Evolutionary conservation across 345 rosid species (phyloP).

Genomic region (Jatropha curcas): DNA sequence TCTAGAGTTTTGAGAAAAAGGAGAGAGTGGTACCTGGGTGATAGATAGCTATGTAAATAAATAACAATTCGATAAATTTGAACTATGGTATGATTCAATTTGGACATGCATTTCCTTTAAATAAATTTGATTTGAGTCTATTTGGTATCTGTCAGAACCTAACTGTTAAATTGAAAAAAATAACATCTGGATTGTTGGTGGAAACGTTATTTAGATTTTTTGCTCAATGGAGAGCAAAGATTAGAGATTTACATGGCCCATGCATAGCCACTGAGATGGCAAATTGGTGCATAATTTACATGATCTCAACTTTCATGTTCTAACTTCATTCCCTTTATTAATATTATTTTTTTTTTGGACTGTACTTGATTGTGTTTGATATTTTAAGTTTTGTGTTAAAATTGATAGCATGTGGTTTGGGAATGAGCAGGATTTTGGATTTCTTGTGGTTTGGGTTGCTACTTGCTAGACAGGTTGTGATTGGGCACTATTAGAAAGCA

Average conservation of each 20-base stretch:
- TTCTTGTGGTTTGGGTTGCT: too few species aligned
- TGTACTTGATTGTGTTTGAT: background rate
- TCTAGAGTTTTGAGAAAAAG: background rate
- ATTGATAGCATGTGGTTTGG: background rate
- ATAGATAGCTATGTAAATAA: background rate
- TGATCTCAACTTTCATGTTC: too few species aligned
- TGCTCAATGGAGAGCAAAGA: background rate
- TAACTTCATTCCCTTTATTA: background rate
- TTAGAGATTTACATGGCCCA: background rate
- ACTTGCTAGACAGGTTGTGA: background rate
- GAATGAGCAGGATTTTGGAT: background rate
- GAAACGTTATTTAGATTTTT: background rate
- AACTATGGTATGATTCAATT: background rate
- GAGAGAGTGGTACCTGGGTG: too few species aligned
- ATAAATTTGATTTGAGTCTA: background rate
- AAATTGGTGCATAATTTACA: conserved; percentile 1
- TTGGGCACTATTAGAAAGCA: background rate
- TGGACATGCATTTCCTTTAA: background rate
- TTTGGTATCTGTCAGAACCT: background rate
- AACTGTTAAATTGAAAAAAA: background rate
- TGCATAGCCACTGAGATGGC: background rate
- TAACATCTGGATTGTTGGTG: background rate
- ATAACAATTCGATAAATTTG: background rate
- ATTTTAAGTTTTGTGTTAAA: background rate
- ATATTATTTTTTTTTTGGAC: background rate